A percentile compares a stretch with the other conserved stretches of the same genome.
phyloP scores from a whole-genome alignment of 768 basidiomycete species.

The Russula sp. region DNA sequence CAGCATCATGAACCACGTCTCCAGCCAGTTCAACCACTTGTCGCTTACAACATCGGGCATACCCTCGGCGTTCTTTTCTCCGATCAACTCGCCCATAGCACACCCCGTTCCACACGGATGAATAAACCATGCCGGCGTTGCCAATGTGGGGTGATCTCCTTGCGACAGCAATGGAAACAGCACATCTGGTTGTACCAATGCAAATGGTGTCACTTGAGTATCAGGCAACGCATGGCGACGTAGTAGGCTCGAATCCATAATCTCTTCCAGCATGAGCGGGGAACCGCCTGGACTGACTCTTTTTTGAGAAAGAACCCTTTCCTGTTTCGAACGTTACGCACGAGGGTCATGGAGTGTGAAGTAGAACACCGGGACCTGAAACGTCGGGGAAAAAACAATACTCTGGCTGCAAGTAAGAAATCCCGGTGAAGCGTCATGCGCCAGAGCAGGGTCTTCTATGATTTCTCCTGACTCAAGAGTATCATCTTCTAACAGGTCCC shows the following conservation, averaged over 20 bases:
- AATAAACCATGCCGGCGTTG: constrained; percentile 73
- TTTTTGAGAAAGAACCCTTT: constrained; percentile 12
- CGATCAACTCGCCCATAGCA: constrained; percentile 62
- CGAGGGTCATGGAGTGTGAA: constrained; percentile 62
- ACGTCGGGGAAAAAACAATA: constrained; percentile 71
- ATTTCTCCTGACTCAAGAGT: constrained; percentile 17
- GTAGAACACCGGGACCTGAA: constrained; percentile 78
- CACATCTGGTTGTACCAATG: constrained; percentile 42
- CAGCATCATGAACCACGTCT: constrained; percentile 74
- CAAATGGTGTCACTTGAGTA: constrained; percentile 44
- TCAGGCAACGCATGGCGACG: constrained; percentile 39
- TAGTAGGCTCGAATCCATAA: constrained; percentile 55
- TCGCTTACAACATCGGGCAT: constrained; percentile 18
- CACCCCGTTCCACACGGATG: constrained; percentile 77
- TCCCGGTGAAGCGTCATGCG: constrained; percentile 29
- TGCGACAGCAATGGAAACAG: constrained; percentile 76
- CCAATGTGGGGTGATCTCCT: constrained; percentile 77
- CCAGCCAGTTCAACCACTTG: constrained; percentile 45
- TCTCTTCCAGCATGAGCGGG: constrained; percentile 48
- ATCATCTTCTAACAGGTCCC: constrained; percentile 3
- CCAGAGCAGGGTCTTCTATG: constrained; percentile 29
- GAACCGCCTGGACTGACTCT: constrained; percentile 46
- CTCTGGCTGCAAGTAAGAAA: constrained; percentile 50
- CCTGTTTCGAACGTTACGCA: constrained; percentile 36
- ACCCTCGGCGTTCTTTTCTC: constrained; percentile 34